Percentiles rank a stretch among this genome's conserved stretches.
Evolutionary conservation across 495 filamentous ascomycete species (phyloP).

Genomic region (Penicillium arizonense): DNA sequence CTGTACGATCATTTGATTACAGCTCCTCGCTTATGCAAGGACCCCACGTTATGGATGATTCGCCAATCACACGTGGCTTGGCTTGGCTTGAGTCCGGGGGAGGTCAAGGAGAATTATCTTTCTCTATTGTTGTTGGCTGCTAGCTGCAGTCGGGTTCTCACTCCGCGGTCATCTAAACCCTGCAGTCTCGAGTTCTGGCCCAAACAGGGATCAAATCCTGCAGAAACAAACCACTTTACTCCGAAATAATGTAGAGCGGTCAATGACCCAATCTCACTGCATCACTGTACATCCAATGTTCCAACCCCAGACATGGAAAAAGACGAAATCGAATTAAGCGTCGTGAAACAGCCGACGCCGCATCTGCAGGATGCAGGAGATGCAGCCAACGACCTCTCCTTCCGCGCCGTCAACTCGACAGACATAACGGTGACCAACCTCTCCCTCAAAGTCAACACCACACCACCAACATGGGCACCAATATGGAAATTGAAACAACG

Average conservation of each 20-base stretch:
- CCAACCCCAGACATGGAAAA: conserved; percentile 15
- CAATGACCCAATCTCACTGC: not conserved
- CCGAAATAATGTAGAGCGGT: no score
- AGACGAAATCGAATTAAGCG: conserved; percentile 13
- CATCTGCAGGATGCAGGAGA: conserved; percentile 10
- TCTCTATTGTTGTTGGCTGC: not conserved
- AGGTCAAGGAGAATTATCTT: not conserved
- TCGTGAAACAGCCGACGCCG: conserved; percentile 4
- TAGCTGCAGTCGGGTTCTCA: not conserved
- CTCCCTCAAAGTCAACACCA: conserved; percentile 52
- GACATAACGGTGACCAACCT: conserved; percentile 55
- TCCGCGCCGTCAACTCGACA: conserved; percentile 60
- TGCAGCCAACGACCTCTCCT: conserved; percentile 41
- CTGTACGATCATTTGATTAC: not conserved
- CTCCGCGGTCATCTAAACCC: not conserved
- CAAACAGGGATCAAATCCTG: not conserved
- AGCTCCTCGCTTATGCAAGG: conserved; percentile 10
- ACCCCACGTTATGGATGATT: conserved; percentile 1
- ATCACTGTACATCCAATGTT: not conserved
- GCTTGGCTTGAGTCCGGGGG: not conserved
- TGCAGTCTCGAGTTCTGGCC: not conserved
- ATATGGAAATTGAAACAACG: conserved; percentile 15
- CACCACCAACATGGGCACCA: conserved; percentile 38
- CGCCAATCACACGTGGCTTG: not conserved
- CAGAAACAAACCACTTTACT: not conserved